phyloP scores from a whole-genome alignment of 2,329 filamentous ascomycete genomes.

The Chalara sp. region DNA sequence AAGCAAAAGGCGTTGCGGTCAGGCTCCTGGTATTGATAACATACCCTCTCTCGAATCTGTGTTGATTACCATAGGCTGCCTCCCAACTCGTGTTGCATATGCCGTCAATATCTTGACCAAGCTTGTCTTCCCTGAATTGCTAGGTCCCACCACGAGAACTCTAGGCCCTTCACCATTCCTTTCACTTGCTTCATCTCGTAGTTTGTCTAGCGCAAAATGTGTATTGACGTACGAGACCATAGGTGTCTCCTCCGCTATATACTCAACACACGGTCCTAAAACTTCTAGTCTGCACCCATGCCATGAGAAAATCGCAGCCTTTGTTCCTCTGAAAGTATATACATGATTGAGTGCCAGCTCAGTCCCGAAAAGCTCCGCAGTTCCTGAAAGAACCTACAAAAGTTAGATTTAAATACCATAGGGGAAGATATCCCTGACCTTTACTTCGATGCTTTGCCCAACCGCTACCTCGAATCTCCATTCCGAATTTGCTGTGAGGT shows the following conservation, averaged over 20 bases:
- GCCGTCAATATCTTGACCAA: constrained; percentile 69
- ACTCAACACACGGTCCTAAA: constrained; percentile 49
- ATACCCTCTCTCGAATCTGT: constrained; percentile 76
- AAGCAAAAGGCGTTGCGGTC: constrained; percentile 79
- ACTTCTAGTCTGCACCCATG: constrained; percentile 84
- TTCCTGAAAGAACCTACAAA: constrained; percentile 65
- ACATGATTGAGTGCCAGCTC: constrained; percentile 76
- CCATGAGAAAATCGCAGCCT: constrained; percentile 88
- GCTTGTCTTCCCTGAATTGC: constrained; percentile 77
- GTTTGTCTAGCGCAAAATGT: constrained; percentile 75
- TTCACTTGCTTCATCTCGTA: constrained; percentile 55
- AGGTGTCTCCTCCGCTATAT: constrained; percentile 71
- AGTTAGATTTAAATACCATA: constrained; percentile 23
- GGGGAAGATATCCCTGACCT: constrained; percentile 30
- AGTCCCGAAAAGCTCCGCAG: constrained; percentile 89
- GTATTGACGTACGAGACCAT: constrained; percentile 77
- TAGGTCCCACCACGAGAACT: constrained; percentile 76
- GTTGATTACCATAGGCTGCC: constrained; percentile 77
- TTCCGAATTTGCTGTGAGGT: constrained; percentile 60
- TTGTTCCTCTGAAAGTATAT: constrained; percentile 76
- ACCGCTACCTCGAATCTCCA: constrained; percentile 71
- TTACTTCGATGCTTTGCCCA: constrained; percentile 43
- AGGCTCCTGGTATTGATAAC: constrained; percentile 71
- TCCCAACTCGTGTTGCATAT: constrained; percentile 68
- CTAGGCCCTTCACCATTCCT: constrained; percentile 58